Percentiles rank a stretch among this genome's conserved stretches.
Conservation (phyloP, 495 filamentous ascomycete species). For the Paragyromitra xinjiangensis region DNA sequence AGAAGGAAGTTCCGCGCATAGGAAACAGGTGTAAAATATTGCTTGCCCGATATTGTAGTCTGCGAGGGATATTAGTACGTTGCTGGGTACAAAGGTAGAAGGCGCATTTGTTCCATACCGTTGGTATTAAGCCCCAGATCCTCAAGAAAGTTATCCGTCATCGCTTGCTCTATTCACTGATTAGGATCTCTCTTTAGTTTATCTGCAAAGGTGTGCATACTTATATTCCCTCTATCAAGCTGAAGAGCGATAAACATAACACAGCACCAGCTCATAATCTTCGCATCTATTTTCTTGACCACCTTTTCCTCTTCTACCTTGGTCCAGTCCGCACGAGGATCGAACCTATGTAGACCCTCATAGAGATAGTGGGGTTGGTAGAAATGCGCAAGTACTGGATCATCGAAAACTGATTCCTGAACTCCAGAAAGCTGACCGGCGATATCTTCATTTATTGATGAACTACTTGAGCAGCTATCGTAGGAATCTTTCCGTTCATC, state of each 20-base stretch:
- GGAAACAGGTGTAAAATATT: constrained; percentile 73
- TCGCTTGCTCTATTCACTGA: constrained; percentile 64
- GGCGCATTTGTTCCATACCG: constrained; percentile 59
- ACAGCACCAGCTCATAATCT: constrained; percentile 68
- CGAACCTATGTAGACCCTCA: constrained; percentile 78
- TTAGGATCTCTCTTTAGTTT: background rate
- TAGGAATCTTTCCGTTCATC: constrained; percentile 41
- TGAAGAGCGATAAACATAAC: constrained; percentile 86
- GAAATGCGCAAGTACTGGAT: constrained; percentile 58
- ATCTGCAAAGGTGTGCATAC: constrained; percentile 16
- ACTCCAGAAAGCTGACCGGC: constrained; percentile 34
- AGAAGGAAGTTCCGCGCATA: constrained; percentile 75
- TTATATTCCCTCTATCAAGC: constrained; percentile 78
- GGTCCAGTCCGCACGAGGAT: constrained; percentile 76
- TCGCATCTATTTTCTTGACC: constrained; percentile 68
- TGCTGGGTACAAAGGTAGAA: background rate
- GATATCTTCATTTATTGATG: constrained; percentile 20
- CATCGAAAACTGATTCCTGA: constrained; percentile 49
- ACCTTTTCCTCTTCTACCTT: constrained; percentile 73
- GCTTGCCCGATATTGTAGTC: constrained; percentile 80
- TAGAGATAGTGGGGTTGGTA: constrained; percentile 71
- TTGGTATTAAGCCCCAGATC: constrained; percentile 70
- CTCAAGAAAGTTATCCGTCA: constrained; percentile 75
- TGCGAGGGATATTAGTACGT: constrained; percentile 10
- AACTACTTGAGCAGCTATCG: constrained; percentile 26